Evolutionary conservation across 1,284 basidiomycete genomes (phyloP).

Genomic region (Marasmius tenuissimus): DNA sequence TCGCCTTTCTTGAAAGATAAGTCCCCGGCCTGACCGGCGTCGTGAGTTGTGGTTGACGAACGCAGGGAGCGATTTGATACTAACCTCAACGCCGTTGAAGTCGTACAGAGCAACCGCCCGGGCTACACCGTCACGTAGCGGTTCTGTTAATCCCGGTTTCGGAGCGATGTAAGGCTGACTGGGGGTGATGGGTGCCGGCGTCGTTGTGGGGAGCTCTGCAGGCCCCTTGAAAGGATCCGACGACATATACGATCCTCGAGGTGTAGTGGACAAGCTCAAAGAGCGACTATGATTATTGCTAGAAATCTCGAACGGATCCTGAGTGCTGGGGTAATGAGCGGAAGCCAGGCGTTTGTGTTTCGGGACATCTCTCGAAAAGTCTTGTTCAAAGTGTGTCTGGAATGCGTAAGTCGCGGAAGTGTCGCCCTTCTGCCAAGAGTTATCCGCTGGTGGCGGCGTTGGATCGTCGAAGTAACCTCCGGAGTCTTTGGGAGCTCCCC

Average conservation of each 20-base stretch:
- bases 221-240: slow-evolving; percentile 15
- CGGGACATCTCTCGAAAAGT: slow-evolving; percentile 30
- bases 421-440: slow-evolving; percentile 13
- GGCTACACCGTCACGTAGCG: slow-evolving; percentile 60
- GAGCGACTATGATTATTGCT: slow-evolving; percentile 14
- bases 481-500: slow-evolving; percentile 49
- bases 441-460: slow-evolving; percentile 1
- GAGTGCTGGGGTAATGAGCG: not conserved
- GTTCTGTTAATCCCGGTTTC: slow-evolving; percentile 49
- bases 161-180: slow-evolving; percentile 37
- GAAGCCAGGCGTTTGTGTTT: slow-evolving; percentile 4
- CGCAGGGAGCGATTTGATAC: slow-evolving; percentile 15
- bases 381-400: slow-evolving; percentile 40
- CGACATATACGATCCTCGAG: slow-evolving; percentile 5
- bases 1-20: slow-evolving; percentile 85
- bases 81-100: slow-evolving; percentile 71
- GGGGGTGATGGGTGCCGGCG: slow-evolving; percentile 7
- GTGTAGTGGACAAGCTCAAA: slow-evolving; percentile 16
- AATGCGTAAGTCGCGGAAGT: slow-evolving; percentile 31
- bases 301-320: slow-evolving; percentile 13
- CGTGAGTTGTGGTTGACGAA: not conserved
- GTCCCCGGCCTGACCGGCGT: slow-evolving; percentile 66
- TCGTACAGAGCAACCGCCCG: slow-evolving; percentile 81
- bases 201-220: slow-evolving; percentile 17
- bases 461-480: slow-evolving; percentile 52